Conservation (phyloP, 306 rosid species). For the Macrotyloma uniflorum region DNA sequence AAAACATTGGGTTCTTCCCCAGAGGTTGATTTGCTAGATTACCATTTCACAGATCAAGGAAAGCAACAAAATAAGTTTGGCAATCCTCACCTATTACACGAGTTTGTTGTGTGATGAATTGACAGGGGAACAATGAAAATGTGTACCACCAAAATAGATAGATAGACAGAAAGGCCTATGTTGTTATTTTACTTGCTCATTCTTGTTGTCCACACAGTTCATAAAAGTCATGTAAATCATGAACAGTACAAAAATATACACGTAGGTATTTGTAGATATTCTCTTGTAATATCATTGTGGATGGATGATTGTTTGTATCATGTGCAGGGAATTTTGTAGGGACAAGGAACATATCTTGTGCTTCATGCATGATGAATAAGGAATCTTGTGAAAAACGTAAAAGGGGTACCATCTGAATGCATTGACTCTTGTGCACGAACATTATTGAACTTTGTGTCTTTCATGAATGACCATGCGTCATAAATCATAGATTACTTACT, state of each 20-base stretch:
- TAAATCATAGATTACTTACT: not conserved
- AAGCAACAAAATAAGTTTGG: constrained; percentile 77
- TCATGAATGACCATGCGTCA: not conserved
- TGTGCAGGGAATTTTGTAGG: constrained; percentile 55
- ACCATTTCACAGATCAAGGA: constrained; percentile 65
- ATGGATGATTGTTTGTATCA: constrained; percentile 50
- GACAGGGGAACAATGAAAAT: not conserved
- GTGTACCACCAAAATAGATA: not conserved
- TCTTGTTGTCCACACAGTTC: constrained; percentile 39
- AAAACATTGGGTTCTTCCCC: constrained; percentile 51
- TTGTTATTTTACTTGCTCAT: constrained; percentile 18
- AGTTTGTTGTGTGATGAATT: constrained; percentile 69
- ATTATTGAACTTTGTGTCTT: not conserved
- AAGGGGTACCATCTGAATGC: constrained; percentile 39
- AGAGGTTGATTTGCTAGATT: constrained; percentile 62
- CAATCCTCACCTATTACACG: constrained; percentile 69
- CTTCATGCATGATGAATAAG: constrained; percentile 51
- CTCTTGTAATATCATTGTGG: constrained; percentile 51
- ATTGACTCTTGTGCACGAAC: constrained; percentile 31
- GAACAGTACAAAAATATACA: constrained; percentile 48
- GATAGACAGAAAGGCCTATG: constrained; percentile 25
- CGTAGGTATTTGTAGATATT: constrained; percentile 49
- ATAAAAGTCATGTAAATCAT: constrained; percentile 40
- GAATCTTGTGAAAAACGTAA: constrained; percentile 45
- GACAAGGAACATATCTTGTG: no score